These are phyloP conservation scores for Entamoeba moshkovskii DNA, from an alignment of 208 protist species.

Conservation along the genomic window DNA sequence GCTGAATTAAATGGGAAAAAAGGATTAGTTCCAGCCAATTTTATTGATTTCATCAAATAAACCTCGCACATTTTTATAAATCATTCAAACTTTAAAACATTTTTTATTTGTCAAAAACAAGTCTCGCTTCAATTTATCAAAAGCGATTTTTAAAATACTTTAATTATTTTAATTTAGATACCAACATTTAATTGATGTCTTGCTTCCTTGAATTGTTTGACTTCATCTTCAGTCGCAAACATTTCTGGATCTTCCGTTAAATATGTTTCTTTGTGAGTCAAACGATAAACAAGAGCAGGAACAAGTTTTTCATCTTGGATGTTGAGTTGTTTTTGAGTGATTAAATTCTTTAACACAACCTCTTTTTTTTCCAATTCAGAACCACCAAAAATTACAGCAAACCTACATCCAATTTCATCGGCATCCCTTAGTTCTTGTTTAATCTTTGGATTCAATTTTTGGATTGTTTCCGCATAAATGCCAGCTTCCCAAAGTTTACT, in stretches of 20 bases:
- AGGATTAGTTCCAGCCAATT: too few species aligned
- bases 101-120: too few species aligned
- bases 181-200: background rate
- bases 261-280: background rate
- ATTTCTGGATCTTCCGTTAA: background rate
- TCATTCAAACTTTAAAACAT: too few species aligned
- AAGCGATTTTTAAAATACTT: too few species aligned
- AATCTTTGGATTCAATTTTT: slow-evolving; percentile 40
- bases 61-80: too few species aligned
- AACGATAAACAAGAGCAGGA: background rate
- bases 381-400: slow-evolving; percentile 49
- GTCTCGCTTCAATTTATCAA: too few species aligned
- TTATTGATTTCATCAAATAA: too few species aligned
- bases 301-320: background rate
- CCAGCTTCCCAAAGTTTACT: slow-evolving; percentile 43
- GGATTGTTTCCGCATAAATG: slow-evolving; percentile 39
- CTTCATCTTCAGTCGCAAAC: background rate
- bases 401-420: background rate
- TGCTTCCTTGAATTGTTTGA: background rate
- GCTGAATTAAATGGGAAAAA: too few species aligned
- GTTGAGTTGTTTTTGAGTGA: background rate
- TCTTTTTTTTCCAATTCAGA: slow-evolving; percentile 42
- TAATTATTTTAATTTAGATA: background rate
- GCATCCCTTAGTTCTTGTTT: slow-evolving; percentile 22
- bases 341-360: slow-evolving; percentile 44